Percentiles rank a stretch among this genome's conserved stretches.
phyloP scores from a whole-genome alignment of 2,329 filamentous ascomycete genomes.

The Metarhizium rileyi region DNA sequence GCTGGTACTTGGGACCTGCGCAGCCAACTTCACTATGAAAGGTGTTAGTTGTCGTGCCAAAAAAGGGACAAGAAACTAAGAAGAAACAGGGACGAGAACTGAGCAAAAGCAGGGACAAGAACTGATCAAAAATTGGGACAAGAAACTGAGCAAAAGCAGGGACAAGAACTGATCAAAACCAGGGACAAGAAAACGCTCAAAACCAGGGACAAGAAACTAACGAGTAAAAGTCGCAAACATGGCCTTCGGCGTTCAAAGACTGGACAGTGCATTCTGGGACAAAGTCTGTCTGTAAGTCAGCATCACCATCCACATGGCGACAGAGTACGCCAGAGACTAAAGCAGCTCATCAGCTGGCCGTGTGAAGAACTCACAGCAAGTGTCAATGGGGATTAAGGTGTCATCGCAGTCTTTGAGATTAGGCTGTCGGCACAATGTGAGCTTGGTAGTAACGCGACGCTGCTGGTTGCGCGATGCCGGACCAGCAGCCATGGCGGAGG shows the following conservation, averaged over 20 bases:
- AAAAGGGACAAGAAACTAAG: too few species aligned
- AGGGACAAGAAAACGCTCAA: too few species aligned
- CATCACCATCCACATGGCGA: not conserved
- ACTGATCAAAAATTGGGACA: too few species aligned
- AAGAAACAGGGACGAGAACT: too few species aligned
- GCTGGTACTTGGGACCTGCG: not conserved
- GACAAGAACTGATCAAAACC: too few species aligned
- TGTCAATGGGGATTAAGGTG: conserved; percentile 1
- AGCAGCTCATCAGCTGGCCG: too few species aligned
- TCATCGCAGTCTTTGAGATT: conserved; percentile 4
- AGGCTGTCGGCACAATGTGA: not conserved
- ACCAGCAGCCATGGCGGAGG: not conserved
- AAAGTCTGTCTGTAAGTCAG: not conserved
- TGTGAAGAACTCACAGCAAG: conserved; percentile 3
- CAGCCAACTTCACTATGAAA: not conserved
- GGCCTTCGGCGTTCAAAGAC: conserved; percentile 1
- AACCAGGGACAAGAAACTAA: not conserved
- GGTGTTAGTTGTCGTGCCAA: not conserved
- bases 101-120: too few species aligned
- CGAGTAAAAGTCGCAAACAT: conserved; percentile 5
- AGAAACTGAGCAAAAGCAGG: too few species aligned
- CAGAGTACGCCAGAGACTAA: too few species aligned
- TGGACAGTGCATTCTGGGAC: not conserved
- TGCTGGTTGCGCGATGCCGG: not conserved
- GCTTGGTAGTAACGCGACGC: conserved; percentile 1